Percentiles rank a stretch among this genome's conserved stretches.
Conservation (phyloP, 345 rosid genomes). For the Boechera stricta region DNA sequence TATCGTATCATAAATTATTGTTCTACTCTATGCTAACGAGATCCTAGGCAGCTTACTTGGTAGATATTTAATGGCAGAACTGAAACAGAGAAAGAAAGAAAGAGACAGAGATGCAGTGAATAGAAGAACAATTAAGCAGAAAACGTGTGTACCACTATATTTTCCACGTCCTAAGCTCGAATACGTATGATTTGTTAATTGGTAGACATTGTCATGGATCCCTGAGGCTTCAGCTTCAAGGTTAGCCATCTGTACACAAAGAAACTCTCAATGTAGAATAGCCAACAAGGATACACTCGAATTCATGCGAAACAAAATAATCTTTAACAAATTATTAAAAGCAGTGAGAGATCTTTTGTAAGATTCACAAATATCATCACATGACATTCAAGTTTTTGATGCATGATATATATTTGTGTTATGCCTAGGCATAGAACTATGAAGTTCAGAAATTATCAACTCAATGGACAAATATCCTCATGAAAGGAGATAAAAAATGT, state of each 20-base stretch:
- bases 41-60: conserved; percentile 7
- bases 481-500: conserved; percentile 7
- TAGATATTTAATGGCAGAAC: conserved; percentile 7
- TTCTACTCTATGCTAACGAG: not conserved
- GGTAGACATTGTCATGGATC: conserved; percentile 68
- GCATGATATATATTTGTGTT: conserved; percentile 3
- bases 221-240: conserved; percentile 79
- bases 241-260: conserved; percentile 70
- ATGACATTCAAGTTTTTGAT: conserved; percentile 1
- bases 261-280: conserved; percentile 9
- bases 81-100: conserved; percentile 1
- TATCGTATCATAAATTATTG: not conserved
- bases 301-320: conserved; percentile 16
- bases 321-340: not conserved
- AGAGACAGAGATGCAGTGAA: conserved; percentile 8
- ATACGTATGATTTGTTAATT: conserved; percentile 66
- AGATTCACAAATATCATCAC: conserved; percentile 15
- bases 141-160: conserved; percentile 65
- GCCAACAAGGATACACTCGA: conserved; percentile 15
- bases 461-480: not conserved
- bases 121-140: conserved; percentile 12
- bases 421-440: conserved; percentile 5
- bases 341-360: not conserved
- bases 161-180: conserved; percentile 70
- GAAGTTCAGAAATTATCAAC: conserved; percentile 14